Percentiles rank a stretch among this genome's conserved stretches.
Evolutionary conservation across 495 filamentous ascomycete species (phyloP).

Genomic region (Diplogelasinospora grovesii): DNA sequence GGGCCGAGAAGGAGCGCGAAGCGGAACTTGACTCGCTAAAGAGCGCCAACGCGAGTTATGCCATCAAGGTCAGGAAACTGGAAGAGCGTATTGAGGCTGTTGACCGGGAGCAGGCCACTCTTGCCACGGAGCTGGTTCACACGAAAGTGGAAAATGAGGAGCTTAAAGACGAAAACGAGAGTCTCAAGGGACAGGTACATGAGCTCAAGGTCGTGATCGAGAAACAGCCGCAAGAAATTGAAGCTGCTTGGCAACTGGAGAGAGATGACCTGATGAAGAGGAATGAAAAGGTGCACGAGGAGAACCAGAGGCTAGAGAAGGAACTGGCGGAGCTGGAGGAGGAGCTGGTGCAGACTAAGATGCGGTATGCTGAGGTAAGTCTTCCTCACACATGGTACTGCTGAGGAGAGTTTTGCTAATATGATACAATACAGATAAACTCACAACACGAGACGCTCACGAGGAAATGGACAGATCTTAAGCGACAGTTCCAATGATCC

Average conservation of each 20-base stretch:
- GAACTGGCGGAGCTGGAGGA: constrained; percentile 92
- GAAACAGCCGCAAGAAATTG: constrained; percentile 82
- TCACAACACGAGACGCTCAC: constrained; percentile 67
- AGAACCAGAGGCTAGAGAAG: constrained; percentile 84
- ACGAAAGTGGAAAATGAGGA: constrained; percentile 91
- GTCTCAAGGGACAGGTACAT: constrained; percentile 69
- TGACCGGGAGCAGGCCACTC: constrained; percentile 85
- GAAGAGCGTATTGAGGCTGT: constrained; percentile 86
- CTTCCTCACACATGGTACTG: no score
- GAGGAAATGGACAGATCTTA: constrained; percentile 77
- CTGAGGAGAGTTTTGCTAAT: no score
- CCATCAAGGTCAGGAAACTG: constrained; percentile 65
- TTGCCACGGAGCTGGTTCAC: constrained; percentile 84
- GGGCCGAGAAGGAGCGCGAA: constrained; percentile 70
- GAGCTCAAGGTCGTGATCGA: constrained; percentile 81
- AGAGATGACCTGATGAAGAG: constrained; percentile 90
- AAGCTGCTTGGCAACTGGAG: constrained; percentile 71
- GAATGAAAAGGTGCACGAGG: constrained; percentile 89
- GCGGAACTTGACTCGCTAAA: constrained; percentile 71
- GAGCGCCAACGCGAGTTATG: constrained; percentile 55
- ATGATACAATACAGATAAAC: constrained; percentile 46
- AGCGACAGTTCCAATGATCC: constrained; percentile 42
- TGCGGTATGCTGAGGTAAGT: constrained; percentile 88
- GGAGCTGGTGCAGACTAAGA: constrained; percentile 86
- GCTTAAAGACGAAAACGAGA: constrained; percentile 81